These are phyloP conservation scores for Penicillium flavigenum DNA, from an alignment of 495 filamentous ascomycete species.

Conservation along the genomic window DNA sequence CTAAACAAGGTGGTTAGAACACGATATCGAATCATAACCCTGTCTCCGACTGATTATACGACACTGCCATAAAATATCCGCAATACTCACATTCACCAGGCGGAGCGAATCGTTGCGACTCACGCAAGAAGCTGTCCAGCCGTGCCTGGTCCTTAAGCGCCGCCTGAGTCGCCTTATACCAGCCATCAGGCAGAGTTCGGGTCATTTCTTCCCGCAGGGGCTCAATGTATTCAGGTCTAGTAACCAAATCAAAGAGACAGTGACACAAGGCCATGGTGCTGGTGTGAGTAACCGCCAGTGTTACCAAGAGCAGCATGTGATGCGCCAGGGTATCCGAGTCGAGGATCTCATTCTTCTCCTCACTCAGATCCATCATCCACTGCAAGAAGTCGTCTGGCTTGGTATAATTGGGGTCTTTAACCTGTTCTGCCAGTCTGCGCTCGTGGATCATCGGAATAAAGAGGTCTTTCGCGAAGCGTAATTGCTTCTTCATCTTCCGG, in stretches of 20 bases:
- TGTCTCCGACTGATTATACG: not conserved
- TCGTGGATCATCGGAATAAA: slow-evolving; percentile 32
- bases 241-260: slow-evolving; percentile 34
- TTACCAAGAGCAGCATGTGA: slow-evolving; percentile 30
- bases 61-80: not conserved
- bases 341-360: slow-evolving; percentile 21
- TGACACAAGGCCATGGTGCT: slow-evolving; percentile 37
- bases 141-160: slow-evolving; percentile 19
- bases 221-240: slow-evolving; percentile 29
- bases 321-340: slow-evolving; percentile 30
- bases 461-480: slow-evolving; percentile 29
- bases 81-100: slow-evolving; percentile 33
- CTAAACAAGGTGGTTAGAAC: slow-evolving; percentile 13
- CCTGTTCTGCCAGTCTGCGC: slow-evolving; percentile 23
- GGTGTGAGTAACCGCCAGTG: slow-evolving; percentile 36
- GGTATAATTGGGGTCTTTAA: slow-evolving; percentile 18
- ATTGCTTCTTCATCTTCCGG: slow-evolving; percentile 23
- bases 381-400: slow-evolving; percentile 42
- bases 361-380: slow-evolving; percentile 40
- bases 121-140: slow-evolving; percentile 42
- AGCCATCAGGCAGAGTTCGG: slow-evolving; percentile 24
- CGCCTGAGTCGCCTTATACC: slow-evolving; percentile 25
- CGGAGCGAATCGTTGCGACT: slow-evolving; percentile 37
- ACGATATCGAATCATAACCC: not conserved
- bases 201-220: slow-evolving; percentile 35